A percentile compares a stretch with the other conserved stretches of the same genome.
Evolutionary conservation across 1,284 basidiomycete species (phyloP).

Genomic region (Marasmius fiardii): DNA sequence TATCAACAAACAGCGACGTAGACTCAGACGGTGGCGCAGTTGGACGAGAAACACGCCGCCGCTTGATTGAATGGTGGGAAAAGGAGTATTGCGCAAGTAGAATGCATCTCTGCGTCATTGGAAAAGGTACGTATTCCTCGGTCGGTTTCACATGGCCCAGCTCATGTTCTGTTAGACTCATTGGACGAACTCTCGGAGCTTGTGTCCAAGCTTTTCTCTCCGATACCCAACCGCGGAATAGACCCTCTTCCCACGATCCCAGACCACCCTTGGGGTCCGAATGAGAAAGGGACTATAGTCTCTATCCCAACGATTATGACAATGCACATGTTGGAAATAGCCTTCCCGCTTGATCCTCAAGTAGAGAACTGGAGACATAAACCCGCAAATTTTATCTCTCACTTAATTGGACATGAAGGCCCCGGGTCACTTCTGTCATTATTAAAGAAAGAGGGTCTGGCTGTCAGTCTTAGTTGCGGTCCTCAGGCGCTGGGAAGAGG

Average conservation of each 20-base stretch:
- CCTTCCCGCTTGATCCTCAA: conserved; percentile 88
- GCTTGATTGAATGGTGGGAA: conserved; percentile 95
- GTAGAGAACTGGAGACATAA: conserved; percentile 78
- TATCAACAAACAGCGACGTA: conserved; percentile 49
- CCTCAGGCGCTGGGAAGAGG: conserved; percentile 74
- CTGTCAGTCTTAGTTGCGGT: conserved; percentile 76
- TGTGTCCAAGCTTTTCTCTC: conserved; percentile 76
- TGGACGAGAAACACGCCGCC: conserved; percentile 86
- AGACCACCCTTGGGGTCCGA: conserved; percentile 74
- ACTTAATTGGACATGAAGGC: conserved; percentile 96
- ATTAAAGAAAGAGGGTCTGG: conserved; percentile 92
- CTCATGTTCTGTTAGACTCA: conserved; percentile 51
- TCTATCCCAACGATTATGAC: conserved; percentile 91
- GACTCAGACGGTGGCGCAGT: conserved; percentile 73
- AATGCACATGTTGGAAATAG: conserved; percentile 84
- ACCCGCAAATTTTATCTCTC: conserved; percentile 79
- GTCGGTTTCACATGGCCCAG: neutral
- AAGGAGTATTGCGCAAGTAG: conserved; percentile 92
- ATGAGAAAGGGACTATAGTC: conserved; percentile 80
- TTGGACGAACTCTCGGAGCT: conserved; percentile 75
- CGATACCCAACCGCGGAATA: conserved; percentile 67
- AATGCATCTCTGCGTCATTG: conserved; percentile 91
- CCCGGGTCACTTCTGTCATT: conserved; percentile 91
- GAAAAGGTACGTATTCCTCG: conserved; percentile 60
- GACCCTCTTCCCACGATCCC: conserved; percentile 67